phyloP scores from a whole-genome alignment of 2,329 filamentous ascomycete species.

The Cercospora sojina region DNA sequence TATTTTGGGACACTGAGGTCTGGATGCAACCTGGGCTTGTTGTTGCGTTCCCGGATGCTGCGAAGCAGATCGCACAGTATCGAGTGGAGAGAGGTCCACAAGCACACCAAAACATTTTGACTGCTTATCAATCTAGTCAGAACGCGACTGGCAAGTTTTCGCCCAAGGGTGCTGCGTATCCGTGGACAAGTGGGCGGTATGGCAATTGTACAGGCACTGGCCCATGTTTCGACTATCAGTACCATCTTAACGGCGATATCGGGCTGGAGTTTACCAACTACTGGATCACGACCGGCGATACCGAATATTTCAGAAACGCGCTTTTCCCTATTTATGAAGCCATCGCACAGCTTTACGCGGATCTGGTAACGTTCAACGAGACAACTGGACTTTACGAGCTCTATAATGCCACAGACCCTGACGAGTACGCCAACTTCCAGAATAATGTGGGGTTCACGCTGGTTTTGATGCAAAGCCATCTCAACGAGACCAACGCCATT shows the following conservation, averaged over 20 bases:
- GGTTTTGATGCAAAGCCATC: conserved; percentile 57
- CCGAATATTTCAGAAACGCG: conserved; percentile 53
- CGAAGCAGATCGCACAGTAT: conserved; percentile 64
- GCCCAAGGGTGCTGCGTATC: conserved; percentile 59
- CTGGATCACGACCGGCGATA: conserved; percentile 60
- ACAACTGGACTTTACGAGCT: conserved; percentile 51
- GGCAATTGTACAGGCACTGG: conserved; percentile 66
- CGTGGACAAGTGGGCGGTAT: conserved; percentile 66
- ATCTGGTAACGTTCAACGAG: conserved; percentile 61
- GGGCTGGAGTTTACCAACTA: conserved; percentile 62
- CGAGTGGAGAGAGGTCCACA: conserved; percentile 59
- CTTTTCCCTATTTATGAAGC: conserved; percentile 65
- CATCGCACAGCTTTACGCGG: conserved; percentile 60
- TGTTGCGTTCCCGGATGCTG: conserved; percentile 61
- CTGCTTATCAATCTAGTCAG: conserved; percentile 57
- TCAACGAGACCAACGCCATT: conserved; percentile 59
- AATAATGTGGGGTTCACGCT: conserved; percentile 70
- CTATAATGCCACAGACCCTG: conserved; percentile 70
- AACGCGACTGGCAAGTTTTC: conserved; percentile 59
- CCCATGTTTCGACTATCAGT: conserved; percentile 68
- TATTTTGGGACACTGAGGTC: conserved; percentile 67
- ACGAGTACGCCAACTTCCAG: conserved; percentile 66
- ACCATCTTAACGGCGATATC: conserved; percentile 70
- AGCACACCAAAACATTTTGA: conserved; percentile 60
- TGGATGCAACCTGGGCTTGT: conserved; percentile 69